Evolutionary conservation across 768 basidiomycete genomes (phyloP).

Genomic region (Leccinum uliginosum): DNA sequence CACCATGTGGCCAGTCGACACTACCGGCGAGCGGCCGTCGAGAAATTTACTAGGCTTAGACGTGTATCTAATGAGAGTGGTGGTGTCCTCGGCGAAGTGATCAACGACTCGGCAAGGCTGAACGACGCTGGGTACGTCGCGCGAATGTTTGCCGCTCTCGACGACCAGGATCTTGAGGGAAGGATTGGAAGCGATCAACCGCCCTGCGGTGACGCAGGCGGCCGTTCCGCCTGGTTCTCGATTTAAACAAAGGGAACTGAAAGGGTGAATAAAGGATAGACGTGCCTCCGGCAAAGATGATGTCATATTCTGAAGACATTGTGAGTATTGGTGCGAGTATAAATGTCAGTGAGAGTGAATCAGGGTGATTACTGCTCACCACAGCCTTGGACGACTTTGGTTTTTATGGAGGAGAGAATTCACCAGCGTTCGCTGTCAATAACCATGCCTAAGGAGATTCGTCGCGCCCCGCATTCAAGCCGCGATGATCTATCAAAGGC

Average conservation of each 20-base stretch:
- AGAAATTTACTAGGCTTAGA: slow-evolving; percentile 39
- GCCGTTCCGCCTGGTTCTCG: neutral
- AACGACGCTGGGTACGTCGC: neutral
- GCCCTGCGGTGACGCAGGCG: neutral
- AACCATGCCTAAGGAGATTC: neutral
- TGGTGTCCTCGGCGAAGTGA: slow-evolving; percentile 24
- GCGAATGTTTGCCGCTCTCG: neutral
- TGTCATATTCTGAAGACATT: neutral
- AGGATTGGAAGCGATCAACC: neutral
- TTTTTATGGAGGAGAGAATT: neutral
- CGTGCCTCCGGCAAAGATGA: neutral
- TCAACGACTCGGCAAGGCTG: neutral
- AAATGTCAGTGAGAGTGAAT: neutral
- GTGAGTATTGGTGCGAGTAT: neutral
- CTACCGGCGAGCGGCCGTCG: slow-evolving; percentile 40
- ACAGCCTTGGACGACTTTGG: neutral
- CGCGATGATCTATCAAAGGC: neutral
- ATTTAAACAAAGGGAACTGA: neutral
- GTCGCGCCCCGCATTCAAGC: neutral
- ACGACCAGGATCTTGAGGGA: neutral
- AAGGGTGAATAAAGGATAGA: neutral
- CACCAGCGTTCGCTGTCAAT: neutral
- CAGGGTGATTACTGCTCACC: neutral
- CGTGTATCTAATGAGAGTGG: slow-evolving; percentile 41
- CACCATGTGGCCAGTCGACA: slow-evolving; percentile 46